Evolutionary conservation across 1,284 basidiomycete genomes (phyloP).

Genomic region (Austroboletus rostrupii): DNA sequence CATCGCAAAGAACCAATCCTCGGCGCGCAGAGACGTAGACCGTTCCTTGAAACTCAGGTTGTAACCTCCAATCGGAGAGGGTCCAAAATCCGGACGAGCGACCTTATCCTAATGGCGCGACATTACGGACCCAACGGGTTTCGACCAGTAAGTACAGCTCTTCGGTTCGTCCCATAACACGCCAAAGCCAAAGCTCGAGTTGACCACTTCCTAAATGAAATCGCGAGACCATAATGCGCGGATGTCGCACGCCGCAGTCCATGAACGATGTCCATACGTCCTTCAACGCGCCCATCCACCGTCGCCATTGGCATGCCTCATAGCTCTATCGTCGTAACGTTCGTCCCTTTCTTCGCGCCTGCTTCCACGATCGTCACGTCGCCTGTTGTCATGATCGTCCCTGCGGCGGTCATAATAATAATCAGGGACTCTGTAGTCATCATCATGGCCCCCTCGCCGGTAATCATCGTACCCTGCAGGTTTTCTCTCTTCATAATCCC

Average conservation of each 20-base stretch:
- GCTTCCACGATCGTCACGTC: slow-evolving; percentile 58
- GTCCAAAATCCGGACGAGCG: slow-evolving; percentile 29
- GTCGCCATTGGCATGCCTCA: slow-evolving; percentile 70
- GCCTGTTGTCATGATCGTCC: slow-evolving; percentile 58
- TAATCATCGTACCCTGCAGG: slow-evolving; percentile 83
- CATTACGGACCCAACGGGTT: slow-evolving; percentile 35
- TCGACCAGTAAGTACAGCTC: slow-evolving; percentile 40
- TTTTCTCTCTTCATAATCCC: slow-evolving; percentile 74
- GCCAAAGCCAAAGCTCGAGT: slow-evolving; percentile 37
- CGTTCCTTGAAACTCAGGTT: slow-evolving; percentile 22
- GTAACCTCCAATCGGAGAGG: slow-evolving; percentile 16
- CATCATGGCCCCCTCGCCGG: slow-evolving; percentile 67
- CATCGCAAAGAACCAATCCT: slow-evolving; percentile 14
- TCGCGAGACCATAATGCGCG: slow-evolving; percentile 42
- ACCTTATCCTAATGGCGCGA: slow-evolving; percentile 32
- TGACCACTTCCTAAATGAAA: slow-evolving; percentile 37
- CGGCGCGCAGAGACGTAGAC: slow-evolving; percentile 7
- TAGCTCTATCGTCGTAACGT: slow-evolving; percentile 65
- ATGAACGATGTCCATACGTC: slow-evolving; percentile 37
- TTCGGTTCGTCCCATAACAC: slow-evolving; percentile 37
- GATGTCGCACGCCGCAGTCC: slow-evolving; percentile 39
- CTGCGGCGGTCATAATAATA: slow-evolving; percentile 75
- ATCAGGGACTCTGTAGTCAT: slow-evolving; percentile 74
- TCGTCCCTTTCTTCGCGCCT: slow-evolving; percentile 77
- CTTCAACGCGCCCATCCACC: slow-evolving; percentile 63